Evolutionary conservation across 148 eudicot species (phyloP), one percentile per base, ranked within the genome.

Genomic region (Rhododendron henanense): DNA sequence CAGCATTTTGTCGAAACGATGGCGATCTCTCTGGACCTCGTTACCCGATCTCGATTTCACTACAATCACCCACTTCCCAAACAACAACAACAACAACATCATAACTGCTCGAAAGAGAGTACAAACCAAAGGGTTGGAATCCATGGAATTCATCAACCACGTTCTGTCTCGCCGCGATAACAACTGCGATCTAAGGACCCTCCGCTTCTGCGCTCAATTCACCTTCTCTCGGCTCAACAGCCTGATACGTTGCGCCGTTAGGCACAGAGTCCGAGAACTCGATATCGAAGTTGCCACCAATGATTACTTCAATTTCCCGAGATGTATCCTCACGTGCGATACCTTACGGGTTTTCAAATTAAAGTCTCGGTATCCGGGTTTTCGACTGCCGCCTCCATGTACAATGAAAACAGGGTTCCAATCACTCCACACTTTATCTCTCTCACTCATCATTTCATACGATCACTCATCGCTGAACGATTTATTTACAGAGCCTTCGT

Each of bases 1-100:
- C 13, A 87, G 94, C 79, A 48, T 89, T 4, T 50, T 94, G 6
- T 94, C 96, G 10, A 90, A 89, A 41, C 48, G 96, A 28, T 94
- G 93, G 93, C 85, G 87, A 31, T 55, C 74, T 41, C 50, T 93
- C 5, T 94, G 96, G 96, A 23, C 88, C 69, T 87, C 96, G 0
- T 87, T 87, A 41, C 94, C 96, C 0, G 94, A 92, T 78, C 94
- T 94, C n/a, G 96, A 94, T 74, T 94, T 94, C 88, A 90, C 92
- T 76, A 85, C 87, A 31, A 1, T 86, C 33, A 41, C 77, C 28
- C 23, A 84, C 35, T 71, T 71, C 31, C 87, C 11, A 37, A 25
- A 1, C 0, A 35, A 15, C 31, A 25, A n/a, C 0, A 28, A 28
- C 28, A 28, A 13, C 23, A 28, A 2, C 41, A 28, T 28, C 28